Conservation (phyloP, 768 basidiomycete genomes). For the Auriscalpium microsporum region DNA sequence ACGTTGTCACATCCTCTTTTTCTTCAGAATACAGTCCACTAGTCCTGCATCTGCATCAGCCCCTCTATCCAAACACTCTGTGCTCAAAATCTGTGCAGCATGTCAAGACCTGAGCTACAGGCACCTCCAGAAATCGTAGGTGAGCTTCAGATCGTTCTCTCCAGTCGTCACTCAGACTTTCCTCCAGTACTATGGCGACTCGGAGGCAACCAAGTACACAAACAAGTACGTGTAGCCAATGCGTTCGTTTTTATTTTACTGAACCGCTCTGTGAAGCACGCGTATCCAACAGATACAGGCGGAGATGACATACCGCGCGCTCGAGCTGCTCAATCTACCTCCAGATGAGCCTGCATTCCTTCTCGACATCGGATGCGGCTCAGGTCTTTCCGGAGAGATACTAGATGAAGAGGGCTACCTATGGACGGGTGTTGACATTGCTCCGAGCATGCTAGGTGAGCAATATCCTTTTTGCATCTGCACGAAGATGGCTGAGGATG, state of each 20-base stretch:
- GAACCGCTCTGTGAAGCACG: slow-evolving; percentile 41
- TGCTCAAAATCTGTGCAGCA: slow-evolving; percentile 15
- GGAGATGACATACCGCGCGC: slow-evolving; percentile 92
- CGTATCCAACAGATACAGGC: slow-evolving; percentile 96
- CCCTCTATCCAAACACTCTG: too few species aligned
- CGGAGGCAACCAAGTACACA: slow-evolving; percentile 94
- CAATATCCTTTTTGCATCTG: neutral
- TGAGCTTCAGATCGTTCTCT: slow-evolving; percentile 21
- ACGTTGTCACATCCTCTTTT: neutral
- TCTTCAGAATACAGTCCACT: too few species aligned
- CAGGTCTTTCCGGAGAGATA: slow-evolving; percentile 94
- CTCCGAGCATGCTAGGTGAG: slow-evolving; percentile 94
- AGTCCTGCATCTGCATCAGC: too few species aligned
- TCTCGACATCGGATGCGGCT: slow-evolving; percentile 95
- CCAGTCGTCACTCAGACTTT: neutral
- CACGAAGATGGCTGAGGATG: neutral
- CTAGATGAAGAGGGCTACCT: slow-evolving; percentile 88
- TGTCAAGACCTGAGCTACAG: slow-evolving; percentile 56
- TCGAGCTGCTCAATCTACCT: slow-evolving; percentile 83
- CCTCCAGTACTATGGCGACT: slow-evolving; percentile 88
- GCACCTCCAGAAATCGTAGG: slow-evolving; percentile 65
- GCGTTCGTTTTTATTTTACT: neutral
- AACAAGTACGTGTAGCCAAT: slow-evolving; percentile 51
- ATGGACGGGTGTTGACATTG: slow-evolving; percentile 92
- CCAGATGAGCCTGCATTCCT: slow-evolving; percentile 74